These are phyloP conservation scores for Plantago rigida DNA, from an alignment of 305 asterid genomes.

Conservation along the genomic window DNA sequence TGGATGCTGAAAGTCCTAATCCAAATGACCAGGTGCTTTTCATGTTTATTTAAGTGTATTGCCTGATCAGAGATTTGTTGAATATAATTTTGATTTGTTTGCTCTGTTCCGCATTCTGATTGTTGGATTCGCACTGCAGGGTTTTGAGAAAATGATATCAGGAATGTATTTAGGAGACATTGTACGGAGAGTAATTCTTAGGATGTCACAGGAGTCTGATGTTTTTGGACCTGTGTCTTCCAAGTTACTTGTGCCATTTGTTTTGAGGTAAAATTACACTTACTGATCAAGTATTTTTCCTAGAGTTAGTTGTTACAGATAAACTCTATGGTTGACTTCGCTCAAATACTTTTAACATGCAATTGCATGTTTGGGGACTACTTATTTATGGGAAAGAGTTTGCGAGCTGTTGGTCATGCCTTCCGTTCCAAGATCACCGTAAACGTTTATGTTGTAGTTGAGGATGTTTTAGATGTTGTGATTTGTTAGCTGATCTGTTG, in stretches of 20 bases:
- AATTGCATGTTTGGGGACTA: too few relatives aligned
- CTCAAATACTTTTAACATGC: too few relatives aligned
- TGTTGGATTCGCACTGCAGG: constrained; percentile 43
- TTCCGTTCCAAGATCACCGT: too few relatives aligned
- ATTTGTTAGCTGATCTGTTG: constrained; percentile 5
- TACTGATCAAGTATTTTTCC: background rate
- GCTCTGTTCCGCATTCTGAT: constrained; percentile 9
- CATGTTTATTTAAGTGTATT: constrained; percentile 2
- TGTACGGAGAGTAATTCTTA: constrained; percentile 72
- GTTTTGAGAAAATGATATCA: constrained; percentile 89
- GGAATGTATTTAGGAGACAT: constrained; percentile 91
- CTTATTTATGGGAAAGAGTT: too few relatives aligned
- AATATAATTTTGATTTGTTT: constrained; percentile 4
- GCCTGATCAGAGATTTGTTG: constrained; percentile 1
- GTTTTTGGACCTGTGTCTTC: constrained; percentile 54
- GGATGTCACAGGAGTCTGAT: constrained; percentile 59
- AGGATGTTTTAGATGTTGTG: background rate
- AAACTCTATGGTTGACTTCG: too few relatives aligned
- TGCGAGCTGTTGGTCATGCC: too few relatives aligned
- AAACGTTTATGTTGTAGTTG: background rate
- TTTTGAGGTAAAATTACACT: constrained; percentile 47
- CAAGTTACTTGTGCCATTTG: constrained; percentile 50
- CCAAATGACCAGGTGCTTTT: constrained; percentile 67
- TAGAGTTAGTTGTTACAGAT: background rate
- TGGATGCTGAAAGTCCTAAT: constrained; percentile 72